Conservation (phyloP, 148 eudicot genomes). For the Amaranthus palmeri region DNA sequence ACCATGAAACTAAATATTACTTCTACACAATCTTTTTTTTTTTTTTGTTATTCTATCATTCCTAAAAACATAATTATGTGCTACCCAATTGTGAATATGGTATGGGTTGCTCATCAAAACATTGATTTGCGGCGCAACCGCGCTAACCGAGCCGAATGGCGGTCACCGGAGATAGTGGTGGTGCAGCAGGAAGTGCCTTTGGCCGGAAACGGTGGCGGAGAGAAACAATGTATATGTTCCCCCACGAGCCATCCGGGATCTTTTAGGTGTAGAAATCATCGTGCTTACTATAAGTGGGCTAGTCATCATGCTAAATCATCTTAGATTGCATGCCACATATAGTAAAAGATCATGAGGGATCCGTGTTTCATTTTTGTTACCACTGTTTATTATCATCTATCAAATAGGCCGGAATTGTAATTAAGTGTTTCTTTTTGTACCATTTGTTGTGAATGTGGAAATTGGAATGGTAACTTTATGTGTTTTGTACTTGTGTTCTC, state of each 20-base stretch:
- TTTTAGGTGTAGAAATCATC: conserved; percentile 33
- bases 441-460: not conserved
- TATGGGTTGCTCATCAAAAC: not conserved
- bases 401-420: too few species aligned
- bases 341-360: too few species aligned
- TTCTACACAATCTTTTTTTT: too few species aligned
- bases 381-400: too few species aligned
- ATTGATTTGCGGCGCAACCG: not conserved
- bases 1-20: not conserved
- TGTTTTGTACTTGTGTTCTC: not conserved
- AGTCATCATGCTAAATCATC: not conserved
- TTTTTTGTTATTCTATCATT: too few species aligned
- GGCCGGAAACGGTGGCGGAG: not conserved
- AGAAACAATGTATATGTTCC: conserved; percentile 24
- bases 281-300: conserved; percentile 21
- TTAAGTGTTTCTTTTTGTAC: too few species aligned
- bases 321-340: not conserved
- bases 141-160: conserved; percentile 3
- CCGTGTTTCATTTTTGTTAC: too few species aligned
- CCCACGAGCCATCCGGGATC: conserved; percentile 29
- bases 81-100: not conserved
- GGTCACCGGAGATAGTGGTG: not conserved
- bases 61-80: conserved; percentile 13
- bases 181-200: not conserved
- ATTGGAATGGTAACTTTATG: conserved; percentile 1